Conservation (phyloP, 148 eudicot genomes). For the Beta vulgaris region DNA sequence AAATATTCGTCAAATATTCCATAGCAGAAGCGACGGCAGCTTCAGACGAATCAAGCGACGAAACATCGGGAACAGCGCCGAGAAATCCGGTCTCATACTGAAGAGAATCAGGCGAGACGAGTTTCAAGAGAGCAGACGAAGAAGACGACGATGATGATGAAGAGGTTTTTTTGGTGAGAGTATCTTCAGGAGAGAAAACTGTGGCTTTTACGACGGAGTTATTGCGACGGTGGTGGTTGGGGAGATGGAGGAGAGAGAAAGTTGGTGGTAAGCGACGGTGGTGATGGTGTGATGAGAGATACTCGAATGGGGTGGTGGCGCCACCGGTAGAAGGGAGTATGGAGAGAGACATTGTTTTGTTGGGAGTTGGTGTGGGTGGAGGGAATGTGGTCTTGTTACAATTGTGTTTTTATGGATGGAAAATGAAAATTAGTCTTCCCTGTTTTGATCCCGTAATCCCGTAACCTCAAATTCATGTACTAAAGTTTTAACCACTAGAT, state of each 20-base stretch:
- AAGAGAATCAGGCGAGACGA: slow-evolving; percentile 49
- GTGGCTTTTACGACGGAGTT: not conserved
- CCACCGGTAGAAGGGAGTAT: slow-evolving; percentile 7
- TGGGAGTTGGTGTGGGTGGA: not conserved
- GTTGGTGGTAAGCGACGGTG: not conserved
- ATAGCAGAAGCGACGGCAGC: slow-evolving; percentile 32
- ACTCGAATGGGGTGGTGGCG: not conserved
- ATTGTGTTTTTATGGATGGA: too few relatives aligned
- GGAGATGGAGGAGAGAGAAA: not conserved
- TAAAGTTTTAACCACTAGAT: too few relatives aligned
- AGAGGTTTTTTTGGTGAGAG: not conserved
- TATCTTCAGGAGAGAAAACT: not conserved
- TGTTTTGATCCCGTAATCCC: too few relatives aligned
- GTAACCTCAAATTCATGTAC: too few relatives aligned
- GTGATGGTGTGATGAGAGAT: too few relatives aligned
- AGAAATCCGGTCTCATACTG: slow-evolving; percentile 59
- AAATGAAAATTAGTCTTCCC: too few relatives aligned
- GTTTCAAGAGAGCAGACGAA: slow-evolving; percentile 11
- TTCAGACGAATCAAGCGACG: not conserved
- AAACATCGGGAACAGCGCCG: slow-evolving; percentile 44
- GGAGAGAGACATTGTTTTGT: not conserved
- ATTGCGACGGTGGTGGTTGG: not conserved
- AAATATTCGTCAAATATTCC: slow-evolving; percentile 64
- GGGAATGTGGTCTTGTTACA: not conserved
- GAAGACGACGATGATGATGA: not conserved